Evolutionary conservation across 2,329 filamentous ascomycete species (phyloP).

Genomic region (Colletotrichum sp.): DNA sequence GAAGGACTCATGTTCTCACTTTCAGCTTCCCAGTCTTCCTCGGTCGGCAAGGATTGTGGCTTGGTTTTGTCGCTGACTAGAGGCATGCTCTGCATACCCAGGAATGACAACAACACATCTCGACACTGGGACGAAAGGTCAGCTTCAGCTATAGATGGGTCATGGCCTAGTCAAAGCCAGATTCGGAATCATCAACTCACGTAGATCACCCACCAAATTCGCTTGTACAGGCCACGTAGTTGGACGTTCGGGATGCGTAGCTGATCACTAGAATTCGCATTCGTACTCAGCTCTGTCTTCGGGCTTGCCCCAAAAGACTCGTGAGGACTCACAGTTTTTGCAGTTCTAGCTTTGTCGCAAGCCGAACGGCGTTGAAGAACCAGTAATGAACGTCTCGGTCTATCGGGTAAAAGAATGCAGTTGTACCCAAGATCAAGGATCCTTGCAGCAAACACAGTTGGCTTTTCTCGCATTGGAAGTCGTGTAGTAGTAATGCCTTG

Average conservation of each 20-base stretch:
- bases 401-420: background rate
- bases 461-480: background rate
- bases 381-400: background rate
- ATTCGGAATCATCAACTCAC: too few species aligned
- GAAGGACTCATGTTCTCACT: too few species aligned
- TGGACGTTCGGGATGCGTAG: background rate
- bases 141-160: too few species aligned
- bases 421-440: background rate
- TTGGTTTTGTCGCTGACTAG: background rate
- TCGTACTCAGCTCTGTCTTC: background rate
- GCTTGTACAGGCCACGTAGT: background rate
- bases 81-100: background rate
- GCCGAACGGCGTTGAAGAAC: background rate
- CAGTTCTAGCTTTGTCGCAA: background rate
- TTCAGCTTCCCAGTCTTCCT: background rate
- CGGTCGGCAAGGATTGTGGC: background rate
- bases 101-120: background rate
- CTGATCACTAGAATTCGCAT: background rate
- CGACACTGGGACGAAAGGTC: accelerated
- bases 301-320: too few species aligned
- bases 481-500: background rate
- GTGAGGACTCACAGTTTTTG: background rate
- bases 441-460: background rate
- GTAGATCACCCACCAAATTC: background rate
- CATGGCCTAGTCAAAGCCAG: too few species aligned